Evolutionary conservation across 768 basidiomycete genomes (phyloP), one percentile per base, ranked within the genome.

Genomic region (Coprinopsis sp.): DNA sequence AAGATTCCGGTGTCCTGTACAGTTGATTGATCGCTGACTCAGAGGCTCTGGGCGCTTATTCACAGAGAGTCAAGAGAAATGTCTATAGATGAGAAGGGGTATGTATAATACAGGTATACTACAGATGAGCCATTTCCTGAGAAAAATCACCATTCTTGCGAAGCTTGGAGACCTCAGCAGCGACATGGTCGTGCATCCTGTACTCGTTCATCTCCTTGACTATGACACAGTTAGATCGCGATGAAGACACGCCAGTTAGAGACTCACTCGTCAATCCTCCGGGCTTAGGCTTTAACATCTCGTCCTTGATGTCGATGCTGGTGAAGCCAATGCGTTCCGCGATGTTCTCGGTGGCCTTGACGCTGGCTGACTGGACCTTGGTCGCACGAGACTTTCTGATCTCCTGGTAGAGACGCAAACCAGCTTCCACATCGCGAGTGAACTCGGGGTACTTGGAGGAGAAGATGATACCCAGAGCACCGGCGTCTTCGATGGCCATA

Each of bases 181-280:
- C 47, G n/a, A 52, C 18, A 36, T 52, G 51, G 31, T 61, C 45
- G 29, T 63, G 60, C 63, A 64, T 64, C 37, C 52, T 58, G 49
- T 63, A 64, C 28, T 55, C 52, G 40, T 64, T 63, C 63, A 64
- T 64, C 50, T 64, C 62, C 38, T 60, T 62, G 42, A 64, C 63
- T 63, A 23, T 10, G 37, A 10, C 14, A n/a, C 5, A 30, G 22
- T 36, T 13, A 41, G 37, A 36, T 36, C 11, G 19, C 7, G 12
- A 14, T 5, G 19, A 23, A 23, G 2, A 18, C 30, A 10, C 6
- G 18, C 30, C 7, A 11, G 8, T 19, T 14, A 21, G n/a, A 16
- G 16, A 47, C 61, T 22, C 39, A 64, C 63, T 58, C 1, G 63
- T 64, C 29, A 63, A 46, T 31, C 58, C 59, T 12, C 58, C 59